Evolutionary conservation across 768 basidiomycete species (phyloP).

Genomic region (Crepidotus variabilis): DNA sequence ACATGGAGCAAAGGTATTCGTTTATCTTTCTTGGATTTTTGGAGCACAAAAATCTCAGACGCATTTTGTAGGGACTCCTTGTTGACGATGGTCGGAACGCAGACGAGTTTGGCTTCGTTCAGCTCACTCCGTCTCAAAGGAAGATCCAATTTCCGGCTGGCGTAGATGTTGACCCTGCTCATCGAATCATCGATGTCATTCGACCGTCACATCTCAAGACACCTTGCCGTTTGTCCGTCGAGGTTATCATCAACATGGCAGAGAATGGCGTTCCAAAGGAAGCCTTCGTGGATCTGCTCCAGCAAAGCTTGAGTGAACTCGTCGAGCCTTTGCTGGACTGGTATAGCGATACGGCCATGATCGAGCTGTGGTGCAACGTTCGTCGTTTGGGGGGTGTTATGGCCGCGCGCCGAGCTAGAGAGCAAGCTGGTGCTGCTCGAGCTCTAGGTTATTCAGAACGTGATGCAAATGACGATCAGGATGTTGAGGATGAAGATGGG

Average conservation of each 20-base stretch:
- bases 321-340: constrained; percentile 40
- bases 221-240: constrained; percentile 47
- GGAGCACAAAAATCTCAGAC: background rate
- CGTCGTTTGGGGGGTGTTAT: constrained; percentile 38
- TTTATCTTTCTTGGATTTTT: background rate
- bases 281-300: constrained; percentile 37
- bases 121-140: constrained; percentile 38
- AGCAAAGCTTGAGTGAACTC: constrained; percentile 28
- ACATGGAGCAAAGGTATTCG: constrained; percentile 40
- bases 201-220: constrained; percentile 43
- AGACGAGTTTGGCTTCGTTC: constrained; percentile 21
- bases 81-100: constrained; percentile 27
- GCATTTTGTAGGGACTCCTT: constrained; percentile 32
- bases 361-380: constrained; percentile 36
- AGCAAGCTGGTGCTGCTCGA: constrained; percentile 36
- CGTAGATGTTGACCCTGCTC: constrained; percentile 32
- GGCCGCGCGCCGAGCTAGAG: constrained; percentile 33
- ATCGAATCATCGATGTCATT: constrained; percentile 50
- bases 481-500: constrained; percentile 33
- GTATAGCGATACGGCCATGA: constrained; percentile 39
- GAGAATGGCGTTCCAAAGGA: constrained; percentile 53
- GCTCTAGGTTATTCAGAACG: constrained; percentile 38
- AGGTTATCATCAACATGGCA: constrained; percentile 58
- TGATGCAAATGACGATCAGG: constrained; percentile 31
- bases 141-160: constrained; percentile 39